phyloP scores from a whole-genome alignment of 306 rosid species.

The Citrullus amarus region DNA sequence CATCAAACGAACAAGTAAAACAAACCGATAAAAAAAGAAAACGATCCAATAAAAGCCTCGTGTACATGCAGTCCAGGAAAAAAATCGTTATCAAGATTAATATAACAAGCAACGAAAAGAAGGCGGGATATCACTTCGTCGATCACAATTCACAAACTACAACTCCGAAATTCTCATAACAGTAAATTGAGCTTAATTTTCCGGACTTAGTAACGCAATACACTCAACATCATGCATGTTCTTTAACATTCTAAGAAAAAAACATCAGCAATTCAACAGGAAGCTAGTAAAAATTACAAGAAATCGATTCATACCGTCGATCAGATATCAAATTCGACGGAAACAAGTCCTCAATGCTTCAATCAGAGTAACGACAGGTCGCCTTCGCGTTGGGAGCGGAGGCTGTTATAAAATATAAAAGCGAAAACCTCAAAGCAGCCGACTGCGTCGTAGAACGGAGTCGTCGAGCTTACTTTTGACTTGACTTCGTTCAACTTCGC shows the following conservation, averaged over 20 bases:
- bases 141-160: not conserved
- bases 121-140: not conserved
- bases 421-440: not conserved
- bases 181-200: not conserved
- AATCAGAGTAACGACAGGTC: not conserved
- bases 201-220: not conserved
- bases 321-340: not conserved
- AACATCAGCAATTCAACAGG: not conserved
- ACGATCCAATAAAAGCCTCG: not conserved
- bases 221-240: not conserved
- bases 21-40: too few species aligned
- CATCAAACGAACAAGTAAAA: not conserved
- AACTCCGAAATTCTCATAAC: not conserved
- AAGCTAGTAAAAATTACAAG: not conserved
- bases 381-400: not conserved
- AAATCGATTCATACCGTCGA: not conserved
- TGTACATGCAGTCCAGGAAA: not conserved
- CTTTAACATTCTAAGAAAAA: not conserved
- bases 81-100: not conserved
- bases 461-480: not conserved
- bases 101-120: not conserved
- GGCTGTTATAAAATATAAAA: not conserved
- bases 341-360: not conserved
- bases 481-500: conserved; percentile 1
- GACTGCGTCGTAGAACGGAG: not conserved